These are phyloP conservation scores for Phoma sp. DNA, from an alignment of 2,329 filamentous ascomycete species.

Conservation along the genomic window DNA sequence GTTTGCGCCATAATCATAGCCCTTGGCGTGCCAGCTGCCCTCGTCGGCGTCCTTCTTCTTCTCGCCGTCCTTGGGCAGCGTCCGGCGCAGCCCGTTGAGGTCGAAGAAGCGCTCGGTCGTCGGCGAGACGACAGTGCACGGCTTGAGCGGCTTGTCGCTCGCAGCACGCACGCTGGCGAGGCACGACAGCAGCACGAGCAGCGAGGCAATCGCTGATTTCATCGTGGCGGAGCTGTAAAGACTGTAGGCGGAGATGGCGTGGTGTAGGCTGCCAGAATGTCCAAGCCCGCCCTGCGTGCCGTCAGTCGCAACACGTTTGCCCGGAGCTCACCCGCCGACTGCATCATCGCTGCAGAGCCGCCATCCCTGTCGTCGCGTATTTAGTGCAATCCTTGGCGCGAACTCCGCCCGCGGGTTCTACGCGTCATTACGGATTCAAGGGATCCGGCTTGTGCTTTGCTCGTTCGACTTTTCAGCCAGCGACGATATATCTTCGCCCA, in stretches of 20 bases:
- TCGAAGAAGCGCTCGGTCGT: conserved; percentile 70
- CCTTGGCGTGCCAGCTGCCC: conserved; percentile 69
- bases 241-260: conserved; percentile 1
- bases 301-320: conserved; percentile 33
- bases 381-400: conserved; percentile 9
- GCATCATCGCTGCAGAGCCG: conserved; percentile 5
- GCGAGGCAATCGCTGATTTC: conserved; percentile 35
- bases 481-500: conserved; percentile 8
- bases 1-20: conserved; percentile 80
- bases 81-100: conserved; percentile 64
- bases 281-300: conserved; percentile 8
- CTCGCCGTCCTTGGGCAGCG: conserved; percentile 52
- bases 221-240: conserved; percentile 25
- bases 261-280: neutral
- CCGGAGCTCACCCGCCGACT: conserved; percentile 12
- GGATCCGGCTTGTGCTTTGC: conserved; percentile 22
- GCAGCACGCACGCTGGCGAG: conserved; percentile 39
- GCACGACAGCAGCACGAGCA: conserved; percentile 40
- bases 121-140: conserved; percentile 69
- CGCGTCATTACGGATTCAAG: conserved; percentile 36
- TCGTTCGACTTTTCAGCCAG: conserved; percentile 29
- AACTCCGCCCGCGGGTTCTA: conserved; percentile 13
- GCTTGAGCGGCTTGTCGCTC: conserved; percentile 57
- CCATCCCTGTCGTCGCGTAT: conserved; percentile 10
- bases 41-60: conserved; percentile 63